Conservation (phyloP, 345 rosid species). For the Hibiscus tridactylites region DNA sequence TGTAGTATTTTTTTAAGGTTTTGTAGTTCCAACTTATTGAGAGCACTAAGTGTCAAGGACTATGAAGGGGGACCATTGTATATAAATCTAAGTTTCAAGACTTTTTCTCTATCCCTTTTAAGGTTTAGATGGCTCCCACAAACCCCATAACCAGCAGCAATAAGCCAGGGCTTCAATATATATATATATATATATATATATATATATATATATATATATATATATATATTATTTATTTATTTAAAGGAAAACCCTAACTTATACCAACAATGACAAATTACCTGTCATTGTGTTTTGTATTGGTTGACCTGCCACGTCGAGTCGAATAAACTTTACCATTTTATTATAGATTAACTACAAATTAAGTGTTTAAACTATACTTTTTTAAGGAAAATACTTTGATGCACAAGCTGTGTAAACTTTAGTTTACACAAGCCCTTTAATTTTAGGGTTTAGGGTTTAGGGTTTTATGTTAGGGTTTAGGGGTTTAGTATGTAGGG, state of each 20-base stretch:
- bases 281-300: constrained; percentile 15
- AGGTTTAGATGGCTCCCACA: constrained; percentile 10
- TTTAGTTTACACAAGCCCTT: too few relatives aligned
- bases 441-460: too few relatives aligned
- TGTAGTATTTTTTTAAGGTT: constrained; percentile 14
- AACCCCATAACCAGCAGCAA: background rate
- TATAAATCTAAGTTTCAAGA: constrained; percentile 13
- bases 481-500: too few relatives aligned
- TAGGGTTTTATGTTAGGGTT: too few relatives aligned
- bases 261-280: constrained; percentile 19
- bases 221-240: background rate
- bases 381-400: too few relatives aligned
- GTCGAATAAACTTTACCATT: background rate
- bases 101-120: background rate
- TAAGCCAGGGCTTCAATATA: too few relatives aligned
- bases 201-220: too few relatives aligned
- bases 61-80: constrained; percentile 26
- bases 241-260: constrained; percentile 11
- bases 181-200: too few relatives aligned
- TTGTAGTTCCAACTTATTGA: constrained; percentile 23
- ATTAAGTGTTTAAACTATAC: too few relatives aligned
- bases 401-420: too few relatives aligned
- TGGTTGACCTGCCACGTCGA: constrained; percentile 11
- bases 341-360: background rate
- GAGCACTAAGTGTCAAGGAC: constrained; percentile 18